Conservation (phyloP, 1,284 basidiomycete genomes). For the Phenoliferia sp. region DNA sequence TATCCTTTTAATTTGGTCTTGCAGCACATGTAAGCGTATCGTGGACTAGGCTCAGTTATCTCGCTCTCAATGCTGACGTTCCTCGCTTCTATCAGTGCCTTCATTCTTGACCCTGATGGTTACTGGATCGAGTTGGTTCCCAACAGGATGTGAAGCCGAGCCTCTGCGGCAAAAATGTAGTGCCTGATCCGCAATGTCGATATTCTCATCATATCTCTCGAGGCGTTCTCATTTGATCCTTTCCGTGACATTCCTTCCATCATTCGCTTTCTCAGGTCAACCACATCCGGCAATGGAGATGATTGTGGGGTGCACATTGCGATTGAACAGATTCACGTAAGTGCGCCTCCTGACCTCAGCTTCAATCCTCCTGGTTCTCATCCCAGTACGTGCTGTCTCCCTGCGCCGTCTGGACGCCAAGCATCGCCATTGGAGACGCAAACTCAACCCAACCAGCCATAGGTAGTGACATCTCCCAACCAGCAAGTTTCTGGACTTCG, state of each 20-base stretch:
- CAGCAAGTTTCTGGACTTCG: background rate
- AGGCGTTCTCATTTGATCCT: background rate
- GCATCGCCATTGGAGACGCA: background rate
- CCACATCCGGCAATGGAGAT: background rate
- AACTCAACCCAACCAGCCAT: background rate
- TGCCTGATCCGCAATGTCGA: background rate
- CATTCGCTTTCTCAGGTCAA: background rate
- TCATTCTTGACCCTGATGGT: conserved; percentile 1
- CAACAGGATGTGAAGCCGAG: background rate
- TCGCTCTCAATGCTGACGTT: background rate
- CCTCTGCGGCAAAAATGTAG: background rate
- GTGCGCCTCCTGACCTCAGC: too few species aligned
- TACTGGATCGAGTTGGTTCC: conserved; percentile 6
- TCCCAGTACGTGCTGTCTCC: background rate
- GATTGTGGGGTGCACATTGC: too few species aligned
- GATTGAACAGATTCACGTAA: too few species aligned
- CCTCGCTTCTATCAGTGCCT: background rate
- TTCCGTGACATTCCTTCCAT: background rate
- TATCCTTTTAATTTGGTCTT: background rate
- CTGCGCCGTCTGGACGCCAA: background rate
- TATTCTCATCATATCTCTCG: background rate
- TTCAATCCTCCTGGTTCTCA: background rate
- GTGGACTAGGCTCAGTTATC: background rate
- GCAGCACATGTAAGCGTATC: conserved; percentile 1
- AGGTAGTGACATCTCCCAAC: background rate